These are phyloP conservation scores for Crithidia mellificae DNA, from an alignment of 208 protist genomes.

Conservation along the genomic window DNA sequence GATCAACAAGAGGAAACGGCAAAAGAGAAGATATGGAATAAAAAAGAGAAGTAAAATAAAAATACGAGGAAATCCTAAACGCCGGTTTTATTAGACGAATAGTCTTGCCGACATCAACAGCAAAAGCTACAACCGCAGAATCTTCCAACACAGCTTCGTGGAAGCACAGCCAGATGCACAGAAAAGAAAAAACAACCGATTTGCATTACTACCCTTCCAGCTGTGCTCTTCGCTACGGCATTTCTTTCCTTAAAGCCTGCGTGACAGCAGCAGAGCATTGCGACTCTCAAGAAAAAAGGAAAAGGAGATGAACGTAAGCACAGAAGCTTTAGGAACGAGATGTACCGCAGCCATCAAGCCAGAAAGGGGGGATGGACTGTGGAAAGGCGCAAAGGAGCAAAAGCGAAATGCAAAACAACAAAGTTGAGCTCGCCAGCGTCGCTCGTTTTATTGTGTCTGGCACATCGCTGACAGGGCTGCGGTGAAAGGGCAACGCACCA, in stretches of 20 bases:
- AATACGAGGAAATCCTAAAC: not conserved
- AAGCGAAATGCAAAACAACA: no score
- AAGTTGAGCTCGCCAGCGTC: no score
- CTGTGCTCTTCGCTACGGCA: not conserved
- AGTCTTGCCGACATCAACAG: not conserved
- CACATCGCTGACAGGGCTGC: not conserved
- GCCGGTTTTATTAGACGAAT: not conserved
- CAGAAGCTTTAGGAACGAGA: no score
- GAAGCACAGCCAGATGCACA: not conserved
- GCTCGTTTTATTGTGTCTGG: no score
- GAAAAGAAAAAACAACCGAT: not conserved
- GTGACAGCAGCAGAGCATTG: no score
- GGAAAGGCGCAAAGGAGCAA: no score
- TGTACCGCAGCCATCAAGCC: no score
- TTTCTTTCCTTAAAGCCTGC: no score
- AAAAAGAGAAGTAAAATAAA: constrained; percentile 1
- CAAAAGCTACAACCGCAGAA: no score
- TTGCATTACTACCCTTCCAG: not conserved
- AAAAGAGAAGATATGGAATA: not conserved
- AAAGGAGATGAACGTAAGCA: constrained; percentile 9
- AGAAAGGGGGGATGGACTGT: no score
- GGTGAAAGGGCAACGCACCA: not conserved
- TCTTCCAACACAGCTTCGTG: not conserved
- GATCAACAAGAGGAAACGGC: not conserved
- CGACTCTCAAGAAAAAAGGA: constrained; percentile 15